phyloP scores from a whole-genome alignment of 495 filamentous ascomycete species.

The Penicillium odoratum region DNA sequence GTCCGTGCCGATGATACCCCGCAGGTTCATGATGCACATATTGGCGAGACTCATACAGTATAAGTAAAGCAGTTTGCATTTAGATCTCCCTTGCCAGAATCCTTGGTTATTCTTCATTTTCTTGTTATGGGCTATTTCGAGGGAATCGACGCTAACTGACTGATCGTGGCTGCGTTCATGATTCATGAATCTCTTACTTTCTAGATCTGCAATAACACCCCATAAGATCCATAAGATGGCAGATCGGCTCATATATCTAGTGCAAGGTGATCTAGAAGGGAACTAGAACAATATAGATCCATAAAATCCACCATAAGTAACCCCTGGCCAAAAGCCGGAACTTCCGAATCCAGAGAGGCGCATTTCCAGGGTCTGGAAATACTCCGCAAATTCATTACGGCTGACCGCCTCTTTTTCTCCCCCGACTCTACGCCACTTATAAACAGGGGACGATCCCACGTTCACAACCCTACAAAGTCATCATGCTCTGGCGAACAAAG shows the following conservation, averaged over 20 bases:
- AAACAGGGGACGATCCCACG: not conserved
- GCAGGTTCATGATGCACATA: not conserved
- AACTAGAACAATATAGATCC: not conserved
- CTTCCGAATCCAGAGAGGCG: not conserved
- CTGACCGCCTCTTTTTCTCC: slow-evolving; percentile 13
- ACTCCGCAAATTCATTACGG: slow-evolving; percentile 13
- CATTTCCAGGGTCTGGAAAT: not conserved
- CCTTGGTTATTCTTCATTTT: not conserved
- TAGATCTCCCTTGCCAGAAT: too few relatives aligned
- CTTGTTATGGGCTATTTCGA: not conserved
- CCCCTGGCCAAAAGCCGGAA: not conserved
- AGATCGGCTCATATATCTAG: not conserved
- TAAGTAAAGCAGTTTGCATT: too few relatives aligned
- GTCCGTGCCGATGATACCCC: not conserved
- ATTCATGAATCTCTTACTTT: not conserved
- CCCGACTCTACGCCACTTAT: not conserved
- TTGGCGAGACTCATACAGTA: too few relatives aligned
- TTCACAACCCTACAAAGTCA: slow-evolving; percentile 4
- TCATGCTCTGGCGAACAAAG: slow-evolving; percentile 42
- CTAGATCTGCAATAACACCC: not conserved
- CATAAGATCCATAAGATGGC: not conserved
- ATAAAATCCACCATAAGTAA: not conserved
- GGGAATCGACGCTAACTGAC: not conserved
- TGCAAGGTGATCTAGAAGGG: not conserved
- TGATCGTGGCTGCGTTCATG: not conserved